These are phyloP conservation scores for Myriosclerotinia curreyana DNA, from an alignment of 2,329 filamentous ascomycete species.

Conservation along the genomic window DNA sequence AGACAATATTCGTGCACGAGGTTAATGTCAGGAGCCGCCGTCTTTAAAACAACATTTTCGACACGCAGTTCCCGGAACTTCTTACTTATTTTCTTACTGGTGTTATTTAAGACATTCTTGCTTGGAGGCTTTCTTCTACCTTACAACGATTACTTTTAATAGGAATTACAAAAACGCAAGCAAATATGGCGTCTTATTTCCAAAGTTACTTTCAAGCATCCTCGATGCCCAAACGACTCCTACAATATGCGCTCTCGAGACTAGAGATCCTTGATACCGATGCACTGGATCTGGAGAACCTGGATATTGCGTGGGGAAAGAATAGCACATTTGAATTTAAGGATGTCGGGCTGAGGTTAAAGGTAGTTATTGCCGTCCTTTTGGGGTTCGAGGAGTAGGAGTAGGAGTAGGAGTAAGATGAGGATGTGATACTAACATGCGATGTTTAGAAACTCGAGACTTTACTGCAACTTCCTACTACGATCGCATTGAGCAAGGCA, in stretches of 20 bases:
- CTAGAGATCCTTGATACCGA: constrained; percentile 87
- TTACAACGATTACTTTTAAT: constrained; percentile 1
- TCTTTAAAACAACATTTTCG: constrained; percentile 26
- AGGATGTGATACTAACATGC: constrained; percentile 28
- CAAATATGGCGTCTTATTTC: constrained; percentile 40
- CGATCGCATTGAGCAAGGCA: constrained; percentile 69
- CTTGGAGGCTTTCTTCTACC: constrained; percentile 17
- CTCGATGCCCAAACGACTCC: constrained; percentile 82
- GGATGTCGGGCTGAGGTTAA: constrained; percentile 77
- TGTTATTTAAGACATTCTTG: neutral
- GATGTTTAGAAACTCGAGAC: constrained; percentile 70
- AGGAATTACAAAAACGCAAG: constrained; percentile 16
- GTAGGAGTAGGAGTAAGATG: neutral
- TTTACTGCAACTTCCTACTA: constrained; percentile 69
- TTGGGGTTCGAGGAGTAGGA: neutral
- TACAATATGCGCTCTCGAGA: constrained; percentile 79
- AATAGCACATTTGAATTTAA: constrained; percentile 81
- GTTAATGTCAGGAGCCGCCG: constrained; percentile 30
- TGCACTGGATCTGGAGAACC: constrained; percentile 77
- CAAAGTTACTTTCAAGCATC: constrained; percentile 42
- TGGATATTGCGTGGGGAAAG: constrained; percentile 80
- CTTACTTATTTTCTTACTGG: constrained; percentile 7
- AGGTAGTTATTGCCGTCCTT: constrained; percentile 51
- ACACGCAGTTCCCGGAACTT: constrained; percentile 5
- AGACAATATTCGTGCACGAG: constrained; percentile 30